These are phyloP conservation scores for Proteromonas lacertae DNA, from an alignment of 352 stramenopile species.

Conservation along the genomic window DNA sequence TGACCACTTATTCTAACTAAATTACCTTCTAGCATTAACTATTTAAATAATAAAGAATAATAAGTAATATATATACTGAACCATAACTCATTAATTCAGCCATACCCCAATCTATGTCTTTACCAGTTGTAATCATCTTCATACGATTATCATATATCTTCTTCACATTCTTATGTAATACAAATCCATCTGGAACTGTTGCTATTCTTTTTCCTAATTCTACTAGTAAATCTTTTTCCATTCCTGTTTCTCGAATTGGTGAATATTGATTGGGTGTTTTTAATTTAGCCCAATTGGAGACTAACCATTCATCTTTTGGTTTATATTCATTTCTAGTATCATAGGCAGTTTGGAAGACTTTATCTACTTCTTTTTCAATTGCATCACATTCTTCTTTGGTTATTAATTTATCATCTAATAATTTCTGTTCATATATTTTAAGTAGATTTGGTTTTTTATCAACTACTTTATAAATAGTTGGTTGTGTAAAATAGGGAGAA, in stretches of 20 bases:
- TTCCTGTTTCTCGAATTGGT: conserved; percentile 43
- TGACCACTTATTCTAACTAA: conserved; percentile 54
- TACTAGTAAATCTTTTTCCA: conserved; percentile 48
- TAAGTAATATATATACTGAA: conserved; percentile 58
- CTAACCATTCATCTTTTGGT: conserved; percentile 71
- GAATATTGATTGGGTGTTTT: conserved; percentile 63
- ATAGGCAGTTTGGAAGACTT: conserved; percentile 27
- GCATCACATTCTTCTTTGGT: conserved; percentile 14
- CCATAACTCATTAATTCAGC: conserved; percentile 74
- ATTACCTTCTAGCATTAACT: conserved; percentile 11
- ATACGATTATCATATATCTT: conserved; percentile 53
- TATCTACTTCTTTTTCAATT: conserved; percentile 11
- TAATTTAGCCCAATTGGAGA: conserved; percentile 65
- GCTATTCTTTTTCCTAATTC: conserved; percentile 36
- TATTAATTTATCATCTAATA: conserved; percentile 28
- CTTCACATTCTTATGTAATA: conserved; percentile 55
- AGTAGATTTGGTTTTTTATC: conserved; percentile 49
- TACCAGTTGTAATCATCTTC: conserved; percentile 32
- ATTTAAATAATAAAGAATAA: conserved; percentile 25
- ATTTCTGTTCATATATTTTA: conserved; percentile 22
- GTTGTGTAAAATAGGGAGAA: conserved; percentile 90
- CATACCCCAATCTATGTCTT: conserved; percentile 72
- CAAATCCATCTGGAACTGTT: conserved; percentile 45
- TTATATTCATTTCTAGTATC: conserved; percentile 43
- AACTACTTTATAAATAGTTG: conserved; percentile 79